A percentile compares a stretch with the other conserved stretches of the same genome.
phyloP scores from a whole-genome alignment of 768 basidiomycete genomes.

The Rhodotorula babjevae region DNA sequence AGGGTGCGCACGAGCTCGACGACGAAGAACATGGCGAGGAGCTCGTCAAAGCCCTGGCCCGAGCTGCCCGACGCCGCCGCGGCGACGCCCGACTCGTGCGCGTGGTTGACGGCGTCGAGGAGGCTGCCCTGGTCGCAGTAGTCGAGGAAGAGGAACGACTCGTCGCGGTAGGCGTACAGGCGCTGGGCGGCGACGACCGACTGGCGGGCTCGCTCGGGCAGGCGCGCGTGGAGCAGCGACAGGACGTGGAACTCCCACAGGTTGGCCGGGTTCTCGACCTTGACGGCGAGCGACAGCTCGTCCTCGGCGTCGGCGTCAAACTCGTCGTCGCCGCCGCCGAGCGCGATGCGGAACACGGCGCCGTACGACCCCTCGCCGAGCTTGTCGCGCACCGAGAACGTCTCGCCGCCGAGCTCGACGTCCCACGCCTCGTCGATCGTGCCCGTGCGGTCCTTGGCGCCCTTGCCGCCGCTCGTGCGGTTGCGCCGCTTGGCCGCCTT shows the following conservation, averaged over 20 bases:
- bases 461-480: slow-evolving; percentile 24
- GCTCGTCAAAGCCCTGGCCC: slow-evolving; percentile 66
- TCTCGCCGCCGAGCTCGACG: slow-evolving; percentile 60
- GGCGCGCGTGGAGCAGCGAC: slow-evolving; percentile 64
- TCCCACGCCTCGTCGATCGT: slow-evolving; percentile 50
- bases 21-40: slow-evolving; percentile 90
- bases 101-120: slow-evolving; percentile 84
- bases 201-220: slow-evolving; percentile 58
- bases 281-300: slow-evolving; percentile 70
- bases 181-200: slow-evolving; percentile 74
- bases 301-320: slow-evolving; percentile 54
- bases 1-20: slow-evolving; percentile 79
- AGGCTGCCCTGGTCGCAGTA: slow-evolving; percentile 86
- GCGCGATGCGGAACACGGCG: slow-evolving; percentile 64
- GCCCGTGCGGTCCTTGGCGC: slow-evolving; percentile 36
- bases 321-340: slow-evolving; percentile 48
- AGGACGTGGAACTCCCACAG: slow-evolving; percentile 91
- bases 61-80: slow-evolving; percentile 55
- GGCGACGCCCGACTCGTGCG: slow-evolving; percentile 66
- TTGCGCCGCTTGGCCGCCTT: slow-evolving; percentile 57
- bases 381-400: slow-evolving; percentile 72
- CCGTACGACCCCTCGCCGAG: slow-evolving; percentile 97
- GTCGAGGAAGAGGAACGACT: slow-evolving; percentile 83
- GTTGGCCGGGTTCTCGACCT: slow-evolving; percentile 81
- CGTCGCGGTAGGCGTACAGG: slow-evolving; percentile 78